Percentiles rank a stretch among this genome's conserved stretches.
Evolutionary conservation across 2,329 filamentous ascomycete species (phyloP).

Genomic region (Zarea fungicola): DNA sequence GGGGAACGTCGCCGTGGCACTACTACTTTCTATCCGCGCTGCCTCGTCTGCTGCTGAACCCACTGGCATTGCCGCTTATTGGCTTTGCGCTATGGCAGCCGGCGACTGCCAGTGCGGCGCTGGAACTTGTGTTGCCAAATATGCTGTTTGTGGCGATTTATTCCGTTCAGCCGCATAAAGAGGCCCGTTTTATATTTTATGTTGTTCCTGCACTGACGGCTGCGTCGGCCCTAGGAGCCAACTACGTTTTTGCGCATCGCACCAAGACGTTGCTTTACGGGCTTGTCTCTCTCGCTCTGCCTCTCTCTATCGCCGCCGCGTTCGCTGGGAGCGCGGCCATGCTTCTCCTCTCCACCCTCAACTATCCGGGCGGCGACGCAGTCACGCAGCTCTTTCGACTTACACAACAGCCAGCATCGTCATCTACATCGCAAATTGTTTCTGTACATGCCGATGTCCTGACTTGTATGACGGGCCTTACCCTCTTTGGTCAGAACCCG

Average conservation of each 20-base stretch:
- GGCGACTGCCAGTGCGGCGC: conserved; percentile 37
- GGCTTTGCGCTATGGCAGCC: conserved; percentile 47
- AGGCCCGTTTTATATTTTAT: conserved; percentile 93
- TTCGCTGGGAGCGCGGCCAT: conserved; percentile 59
- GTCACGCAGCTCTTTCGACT: conserved; percentile 48
- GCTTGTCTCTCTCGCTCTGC: conserved; percentile 49
- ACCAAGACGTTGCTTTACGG: conserved; percentile 54
- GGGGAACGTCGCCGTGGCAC: conserved; percentile 81
- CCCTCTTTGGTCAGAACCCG: conserved; percentile 55
- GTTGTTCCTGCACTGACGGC: conserved; percentile 75
- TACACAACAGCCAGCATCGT: conserved; percentile 19
- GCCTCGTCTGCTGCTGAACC: conserved; percentile 80
- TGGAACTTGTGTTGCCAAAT: conserved; percentile 57
- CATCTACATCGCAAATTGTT: conserved; percentile 22
- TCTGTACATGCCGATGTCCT: conserved; percentile 59
- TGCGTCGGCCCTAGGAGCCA: conserved; percentile 67
- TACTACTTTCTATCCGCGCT: conserved; percentile 82
- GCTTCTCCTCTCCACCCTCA: conserved; percentile 76
- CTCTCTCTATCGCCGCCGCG: conserved; percentile 54
- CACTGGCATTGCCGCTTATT: conserved; percentile 54
- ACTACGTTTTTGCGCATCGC: conserved; percentile 62
- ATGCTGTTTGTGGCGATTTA: conserved; percentile 73
- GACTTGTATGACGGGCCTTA: conserved; percentile 66
- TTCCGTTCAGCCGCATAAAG: conserved; percentile 89
- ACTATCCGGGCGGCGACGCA: conserved; percentile 88